Evolutionary conservation across 495 filamentous ascomycete genomes (phyloP), one percentile per base, ranked within the genome.

Genomic region (Aspergillus funiculosus): DNA sequence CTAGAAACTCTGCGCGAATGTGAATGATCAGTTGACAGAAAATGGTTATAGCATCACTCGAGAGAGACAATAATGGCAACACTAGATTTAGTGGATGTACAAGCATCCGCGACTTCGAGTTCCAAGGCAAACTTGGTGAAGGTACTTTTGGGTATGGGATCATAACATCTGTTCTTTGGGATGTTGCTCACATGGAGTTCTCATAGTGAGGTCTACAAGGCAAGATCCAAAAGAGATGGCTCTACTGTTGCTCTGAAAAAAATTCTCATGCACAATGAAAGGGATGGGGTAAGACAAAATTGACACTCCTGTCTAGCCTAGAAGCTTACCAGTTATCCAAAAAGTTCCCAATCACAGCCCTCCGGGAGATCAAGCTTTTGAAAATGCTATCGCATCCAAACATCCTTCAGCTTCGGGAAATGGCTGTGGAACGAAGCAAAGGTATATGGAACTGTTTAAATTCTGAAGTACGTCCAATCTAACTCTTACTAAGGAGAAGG

Each of bases 281-380:
- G 87, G 55, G 94, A 99, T 71, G 94, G 94, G 24, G 83, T 86
- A 58, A 59, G 80, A 70, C n/a, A 9, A 1, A 30, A 3, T 10
- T 20, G 15, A 34, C 24, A 21, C 17, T 25, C 15, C 26, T 10
- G 10, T 22, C 11, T 15, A 20, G 17, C 38, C 30, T 42, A n/a
- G 15, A 37, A 27, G 35, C 50, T 54, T 40, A 52, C 43, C 13
- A 6, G 38, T 34, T 45, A 17, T 36, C 22, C 6, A 20, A n/a
- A 17, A 51, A 96, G 30, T 97, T 97, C 57, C 94, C 94, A 5
- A 92, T 99, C 18, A 99, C 94, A 0, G 94, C 94, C 2, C 86
- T 97, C 19, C 83, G 94, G 57, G 94, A 99, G 64, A 95, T 99
- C 72, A 97, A 96, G 72, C 77, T 99, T 21, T 68, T 99, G 25